Conservation (phyloP, 305 asterid genomes). For the Stenogyne calaminthoides region DNA sequence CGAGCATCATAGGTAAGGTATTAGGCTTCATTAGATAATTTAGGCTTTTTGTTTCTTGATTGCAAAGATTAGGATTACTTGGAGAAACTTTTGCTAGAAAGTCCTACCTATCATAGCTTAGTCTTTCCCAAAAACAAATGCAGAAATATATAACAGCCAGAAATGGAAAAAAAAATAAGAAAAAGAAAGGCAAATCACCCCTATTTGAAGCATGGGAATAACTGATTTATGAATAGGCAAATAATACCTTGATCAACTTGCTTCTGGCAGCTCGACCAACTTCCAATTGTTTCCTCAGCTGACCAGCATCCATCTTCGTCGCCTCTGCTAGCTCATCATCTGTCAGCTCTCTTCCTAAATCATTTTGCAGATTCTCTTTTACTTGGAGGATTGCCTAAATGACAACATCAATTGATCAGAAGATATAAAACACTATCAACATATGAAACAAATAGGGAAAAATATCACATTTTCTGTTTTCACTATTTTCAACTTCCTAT, state of each 20-base stretch:
- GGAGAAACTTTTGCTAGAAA: conserved; percentile 6
- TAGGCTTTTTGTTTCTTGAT: neutral
- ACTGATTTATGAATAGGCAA: neutral
- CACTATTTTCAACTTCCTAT: conserved; percentile 8
- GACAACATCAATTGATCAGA: conserved; percentile 28
- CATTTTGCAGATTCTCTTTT: conserved; percentile 55
- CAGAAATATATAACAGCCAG: conserved; percentile 2
- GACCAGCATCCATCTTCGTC: conserved; percentile 39
- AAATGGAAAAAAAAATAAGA: neutral
- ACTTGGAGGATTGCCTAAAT: conserved; percentile 62
- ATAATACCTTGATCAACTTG: conserved; percentile 59
- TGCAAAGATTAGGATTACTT: conserved; percentile 1
- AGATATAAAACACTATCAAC: conserved; percentile 9
- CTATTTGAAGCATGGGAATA: conserved; percentile 9
- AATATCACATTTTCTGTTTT: neutral
- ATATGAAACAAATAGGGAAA: neutral
- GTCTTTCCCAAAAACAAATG: neutral
- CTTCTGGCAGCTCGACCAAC: conserved; percentile 78
- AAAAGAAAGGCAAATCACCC: neutral
- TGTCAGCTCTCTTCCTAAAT: conserved; percentile 56
- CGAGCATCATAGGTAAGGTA: neutral
- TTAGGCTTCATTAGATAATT: neutral
- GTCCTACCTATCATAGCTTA: neutral
- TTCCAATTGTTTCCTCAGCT: conserved; percentile 54
- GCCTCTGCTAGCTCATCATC: conserved; percentile 63